phyloP scores from a whole-genome alignment of 352 stramenopile species.

The Pythium pyrilobum region DNA sequence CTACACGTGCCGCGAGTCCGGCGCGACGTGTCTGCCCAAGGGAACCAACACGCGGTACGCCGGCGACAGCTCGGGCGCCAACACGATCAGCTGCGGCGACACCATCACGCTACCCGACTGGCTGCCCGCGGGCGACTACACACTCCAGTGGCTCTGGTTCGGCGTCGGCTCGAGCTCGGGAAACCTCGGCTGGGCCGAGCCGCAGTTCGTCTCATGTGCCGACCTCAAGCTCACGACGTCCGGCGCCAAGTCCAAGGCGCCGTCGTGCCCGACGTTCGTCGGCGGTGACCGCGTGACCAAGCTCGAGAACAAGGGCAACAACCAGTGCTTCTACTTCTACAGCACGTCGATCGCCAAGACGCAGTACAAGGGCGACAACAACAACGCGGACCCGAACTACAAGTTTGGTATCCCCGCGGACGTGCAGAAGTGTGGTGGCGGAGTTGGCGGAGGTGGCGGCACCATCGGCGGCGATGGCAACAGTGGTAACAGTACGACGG shows the following conservation, averaged over 20 bases:
- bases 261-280: slow-evolving; percentile 11
- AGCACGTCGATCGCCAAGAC: slow-evolving; percentile 8
- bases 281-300: slow-evolving; percentile 17
- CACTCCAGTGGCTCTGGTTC: slow-evolving; percentile 18
- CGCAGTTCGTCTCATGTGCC: slow-evolving; percentile 17
- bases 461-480: too few species aligned
- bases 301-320: slow-evolving; percentile 9
- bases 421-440: slow-evolving; percentile 7
- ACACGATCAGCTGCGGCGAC: slow-evolving; percentile 16
- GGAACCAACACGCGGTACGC: slow-evolving; percentile 10
- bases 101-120: slow-evolving; percentile 15
- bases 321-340: slow-evolving; percentile 22
- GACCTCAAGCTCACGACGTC: slow-evolving; percentile 13
- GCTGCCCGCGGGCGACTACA: slow-evolving; percentile 13
- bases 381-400: slow-evolving; percentile 10
- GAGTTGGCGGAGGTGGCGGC: not conserved
- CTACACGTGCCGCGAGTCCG: slow-evolving; percentile 28
- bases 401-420: slow-evolving; percentile 16
- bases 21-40: slow-evolving; percentile 10
- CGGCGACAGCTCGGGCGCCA: slow-evolving; percentile 4
- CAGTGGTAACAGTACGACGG: too few species aligned
- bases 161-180: slow-evolving; percentile 11
- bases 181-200: slow-evolving; percentile 13
- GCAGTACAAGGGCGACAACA: slow-evolving; percentile 9
- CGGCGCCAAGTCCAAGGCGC: not conserved